Conservation (phyloP, 345 rosid species). For the Draba incana region DNA sequence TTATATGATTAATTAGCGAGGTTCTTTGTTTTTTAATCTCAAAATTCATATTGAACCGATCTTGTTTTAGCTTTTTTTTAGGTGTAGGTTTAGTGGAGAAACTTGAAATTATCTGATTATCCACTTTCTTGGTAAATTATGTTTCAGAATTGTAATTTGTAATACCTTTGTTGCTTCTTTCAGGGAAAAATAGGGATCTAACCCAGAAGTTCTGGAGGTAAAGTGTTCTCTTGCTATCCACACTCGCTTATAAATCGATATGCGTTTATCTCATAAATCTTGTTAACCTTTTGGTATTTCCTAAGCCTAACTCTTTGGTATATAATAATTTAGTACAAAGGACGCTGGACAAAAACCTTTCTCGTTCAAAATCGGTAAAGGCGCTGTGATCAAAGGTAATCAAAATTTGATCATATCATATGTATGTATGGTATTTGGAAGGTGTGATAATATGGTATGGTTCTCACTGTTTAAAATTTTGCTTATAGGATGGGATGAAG, state of each 20-base stretch:
- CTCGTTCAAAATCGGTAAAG: slow-evolving; percentile 80
- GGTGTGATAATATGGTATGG: background rate
- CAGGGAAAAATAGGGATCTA: slow-evolving; percentile 90
- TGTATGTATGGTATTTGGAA: background rate
- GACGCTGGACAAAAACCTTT: slow-evolving; percentile 84
- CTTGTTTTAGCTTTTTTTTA: background rate
- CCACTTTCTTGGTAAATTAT: background rate
- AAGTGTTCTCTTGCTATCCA: slow-evolving; percentile 22
- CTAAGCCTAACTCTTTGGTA: slow-evolving; percentile 22
- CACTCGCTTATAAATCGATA: background rate
- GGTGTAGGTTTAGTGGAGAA: background rate
- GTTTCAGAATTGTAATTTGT: background rate
- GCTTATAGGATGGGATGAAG: slow-evolving; percentile 96
- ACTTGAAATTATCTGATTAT: background rate
- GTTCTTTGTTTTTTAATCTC: background rate
- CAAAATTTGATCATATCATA: background rate
- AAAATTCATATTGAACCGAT: background rate
- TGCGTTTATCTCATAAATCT: background rate
- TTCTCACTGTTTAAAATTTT: background rate
- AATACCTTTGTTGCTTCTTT: slow-evolving; percentile 24
- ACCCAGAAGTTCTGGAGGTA: slow-evolving; percentile 95
- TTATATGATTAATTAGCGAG: background rate
- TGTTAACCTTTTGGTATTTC: background rate
- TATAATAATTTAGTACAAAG: slow-evolving; percentile 63
- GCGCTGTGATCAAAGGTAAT: slow-evolving; percentile 78